Evolutionary conservation across 768 basidiomycete species (phyloP).

Genomic region (Collybiopsis luxurians): DNA sequence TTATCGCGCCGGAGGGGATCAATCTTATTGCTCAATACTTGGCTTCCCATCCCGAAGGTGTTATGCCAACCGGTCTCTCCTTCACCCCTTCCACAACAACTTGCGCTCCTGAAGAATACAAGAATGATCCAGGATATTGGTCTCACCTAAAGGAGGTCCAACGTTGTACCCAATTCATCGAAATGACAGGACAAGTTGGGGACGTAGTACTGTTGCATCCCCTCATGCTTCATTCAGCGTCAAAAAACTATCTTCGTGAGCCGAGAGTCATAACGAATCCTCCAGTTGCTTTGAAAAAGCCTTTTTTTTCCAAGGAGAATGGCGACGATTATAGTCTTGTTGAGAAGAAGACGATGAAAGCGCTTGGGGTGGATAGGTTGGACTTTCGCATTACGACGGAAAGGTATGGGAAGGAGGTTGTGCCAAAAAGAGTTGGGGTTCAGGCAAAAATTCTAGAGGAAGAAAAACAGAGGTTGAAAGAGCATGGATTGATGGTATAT

Average conservation of each 20-base stretch:
- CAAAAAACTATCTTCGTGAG: slow-evolving; percentile 53
- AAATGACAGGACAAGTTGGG: slow-evolving; percentile 59
- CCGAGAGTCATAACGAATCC: slow-evolving; percentile 67
- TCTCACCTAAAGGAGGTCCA: slow-evolving; percentile 42
- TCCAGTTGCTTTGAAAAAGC: slow-evolving; percentile 51
- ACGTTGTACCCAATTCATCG: slow-evolving; percentile 41
- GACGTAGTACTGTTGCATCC: slow-evolving; percentile 65
- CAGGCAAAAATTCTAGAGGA: slow-evolving; percentile 50
- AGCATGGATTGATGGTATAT: background rate
- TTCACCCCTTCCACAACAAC: slow-evolving; percentile 44
- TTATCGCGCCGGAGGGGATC: slow-evolving; percentile 58
- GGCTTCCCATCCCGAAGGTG: slow-evolving; percentile 50
- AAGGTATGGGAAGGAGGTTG: slow-evolving; percentile 34
- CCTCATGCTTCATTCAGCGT: slow-evolving; percentile 63
- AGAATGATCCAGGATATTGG: slow-evolving; percentile 42
- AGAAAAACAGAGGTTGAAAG: slow-evolving; percentile 38
- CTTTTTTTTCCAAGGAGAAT: slow-evolving; percentile 49
- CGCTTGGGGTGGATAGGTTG: slow-evolving; percentile 44
- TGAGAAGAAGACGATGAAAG: slow-evolving; percentile 55
- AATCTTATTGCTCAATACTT: slow-evolving; percentile 47
- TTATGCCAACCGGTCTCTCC: slow-evolving; percentile 39
- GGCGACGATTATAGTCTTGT: slow-evolving; percentile 52
- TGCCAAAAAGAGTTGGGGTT: slow-evolving; percentile 41
- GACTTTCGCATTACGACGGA: slow-evolving; percentile 47
- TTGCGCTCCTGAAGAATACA: slow-evolving; percentile 24